Conservation (phyloP, 2,329 filamentous ascomycete species). For the Fusarium sp. region DNA sequence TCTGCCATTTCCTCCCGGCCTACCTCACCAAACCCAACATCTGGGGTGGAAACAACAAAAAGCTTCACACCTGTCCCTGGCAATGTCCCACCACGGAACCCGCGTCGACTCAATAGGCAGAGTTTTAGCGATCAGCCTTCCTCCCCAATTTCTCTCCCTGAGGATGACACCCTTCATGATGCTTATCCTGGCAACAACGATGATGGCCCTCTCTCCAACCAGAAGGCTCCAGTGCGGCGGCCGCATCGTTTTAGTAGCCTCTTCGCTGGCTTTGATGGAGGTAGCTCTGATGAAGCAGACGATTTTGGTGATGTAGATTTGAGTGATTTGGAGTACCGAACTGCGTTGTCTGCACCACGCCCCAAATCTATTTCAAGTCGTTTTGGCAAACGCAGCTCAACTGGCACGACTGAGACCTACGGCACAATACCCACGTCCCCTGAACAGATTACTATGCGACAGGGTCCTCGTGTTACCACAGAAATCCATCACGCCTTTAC, state of each 20-base stretch:
- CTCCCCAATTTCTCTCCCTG: constrained; percentile 53
- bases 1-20: constrained; percentile 75
- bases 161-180: constrained; percentile 62
- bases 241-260: constrained; percentile 83
- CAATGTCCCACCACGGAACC: constrained; percentile 67
- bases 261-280: constrained; percentile 84
- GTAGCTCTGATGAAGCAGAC: constrained; percentile 72
- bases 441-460: constrained; percentile 50
- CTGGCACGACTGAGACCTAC: constrained; percentile 39
- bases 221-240: constrained; percentile 69
- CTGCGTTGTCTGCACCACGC: constrained; percentile 70
- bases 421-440: constrained; percentile 53
- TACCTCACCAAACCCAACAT: constrained; percentile 58
- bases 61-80: constrained; percentile 63
- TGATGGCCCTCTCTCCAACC: constrained; percentile 73
- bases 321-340: constrained; percentile 74
- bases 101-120: constrained; percentile 61
- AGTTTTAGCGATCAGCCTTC: constrained; percentile 60
- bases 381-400: constrained; percentile 54
- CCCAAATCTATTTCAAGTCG: constrained; percentile 55
- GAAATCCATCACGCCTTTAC: constrained; percentile 59
- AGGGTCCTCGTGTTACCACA: constrained; percentile 46
- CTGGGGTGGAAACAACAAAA: constrained; percentile 46
- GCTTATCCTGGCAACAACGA: constrained; percentile 83
- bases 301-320: constrained; percentile 69